Conservation (phyloP, 148 eudicot species). For the Arctostaphylos glauca region DNA sequence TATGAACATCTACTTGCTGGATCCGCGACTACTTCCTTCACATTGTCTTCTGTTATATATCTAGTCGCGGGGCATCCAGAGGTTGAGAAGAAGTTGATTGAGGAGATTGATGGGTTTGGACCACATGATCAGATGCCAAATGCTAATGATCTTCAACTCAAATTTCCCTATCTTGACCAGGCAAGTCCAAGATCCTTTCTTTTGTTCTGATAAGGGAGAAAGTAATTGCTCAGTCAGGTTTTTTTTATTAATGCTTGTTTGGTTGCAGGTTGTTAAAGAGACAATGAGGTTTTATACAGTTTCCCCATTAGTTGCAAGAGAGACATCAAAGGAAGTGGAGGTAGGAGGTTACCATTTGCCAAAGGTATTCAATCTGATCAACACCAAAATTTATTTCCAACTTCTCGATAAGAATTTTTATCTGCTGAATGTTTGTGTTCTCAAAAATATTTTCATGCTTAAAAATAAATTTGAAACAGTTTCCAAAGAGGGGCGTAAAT, state of each 20-base stretch:
- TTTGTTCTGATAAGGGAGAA: neutral
- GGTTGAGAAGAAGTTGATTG: slow-evolving; percentile 69
- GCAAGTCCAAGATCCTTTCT: slow-evolving; percentile 24
- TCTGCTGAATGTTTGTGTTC: no score
- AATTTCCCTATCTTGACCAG: slow-evolving; percentile 88
- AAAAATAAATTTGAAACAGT: no score
- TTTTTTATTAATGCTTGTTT: neutral
- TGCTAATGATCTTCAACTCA: slow-evolving; percentile 71
- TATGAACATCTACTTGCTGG: slow-evolving; percentile 76
- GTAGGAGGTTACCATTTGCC: slow-evolving; percentile 83
- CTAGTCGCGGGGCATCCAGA: slow-evolving; percentile 69
- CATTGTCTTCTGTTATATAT: slow-evolving; percentile 69
- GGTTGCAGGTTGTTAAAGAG: slow-evolving; percentile 77
- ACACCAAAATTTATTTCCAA: no score
- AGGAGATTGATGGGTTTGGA: slow-evolving; percentile 79
- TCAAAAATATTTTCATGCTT: no score
- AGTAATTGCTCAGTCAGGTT: no score
- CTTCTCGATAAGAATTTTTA: no score
- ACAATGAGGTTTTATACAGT: slow-evolving; percentile 86
- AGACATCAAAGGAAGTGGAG: slow-evolving; percentile 63
- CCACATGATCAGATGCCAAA: slow-evolving; percentile 51
- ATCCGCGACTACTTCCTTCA: slow-evolving; percentile 87
- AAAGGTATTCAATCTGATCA: slow-evolving; percentile 39
- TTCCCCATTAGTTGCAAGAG: slow-evolving; percentile 86
- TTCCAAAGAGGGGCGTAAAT: no score